A percentile compares a stretch with the other conserved stretches of the same genome.
phyloP scores from a whole-genome alignment of 768 basidiomycete species.

The Cyathus striatus region DNA sequence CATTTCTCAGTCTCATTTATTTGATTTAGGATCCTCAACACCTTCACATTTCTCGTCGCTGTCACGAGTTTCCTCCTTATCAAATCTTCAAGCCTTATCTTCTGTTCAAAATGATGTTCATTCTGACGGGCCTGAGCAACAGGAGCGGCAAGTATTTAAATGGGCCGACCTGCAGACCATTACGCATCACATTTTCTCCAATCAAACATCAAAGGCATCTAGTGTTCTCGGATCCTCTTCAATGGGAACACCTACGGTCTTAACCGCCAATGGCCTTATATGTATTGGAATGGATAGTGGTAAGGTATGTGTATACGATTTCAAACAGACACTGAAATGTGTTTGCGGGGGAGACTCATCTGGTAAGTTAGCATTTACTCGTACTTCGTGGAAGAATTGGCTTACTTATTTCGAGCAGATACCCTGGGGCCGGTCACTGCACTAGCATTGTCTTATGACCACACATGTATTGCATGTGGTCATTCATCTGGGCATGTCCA shows the following conservation, averaged over 20 bases:
- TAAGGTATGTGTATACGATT: constrained; percentile 80
- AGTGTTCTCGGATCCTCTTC: constrained; percentile 54
- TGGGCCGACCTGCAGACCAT: constrained; percentile 70
- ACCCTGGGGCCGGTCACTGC: constrained; percentile 81
- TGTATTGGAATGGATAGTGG: constrained; percentile 86
- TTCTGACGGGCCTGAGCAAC: constrained; percentile 9
- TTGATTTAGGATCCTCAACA: constrained; percentile 44
- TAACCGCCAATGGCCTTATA: constrained; percentile 83
- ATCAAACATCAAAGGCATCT: constrained; percentile 52
- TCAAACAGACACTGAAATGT: constrained; percentile 78
- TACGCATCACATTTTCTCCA: constrained; percentile 50
- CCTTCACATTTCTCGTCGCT: constrained; percentile 67
- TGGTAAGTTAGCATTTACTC: constrained; percentile 35
- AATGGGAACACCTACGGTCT: constrained; percentile 67
- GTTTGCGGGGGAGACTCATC: constrained; percentile 69
- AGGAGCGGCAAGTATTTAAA: constrained; percentile 58
- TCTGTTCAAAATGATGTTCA: constrained; percentile 14
- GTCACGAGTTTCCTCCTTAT: constrained; percentile 63
- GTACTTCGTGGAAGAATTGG: constrained; percentile 3
- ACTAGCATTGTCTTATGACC: constrained; percentile 86
- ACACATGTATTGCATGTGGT: constrained; percentile 88
- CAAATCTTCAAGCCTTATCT: constrained; percentile 35
- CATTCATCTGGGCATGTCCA: constrained; percentile 82
- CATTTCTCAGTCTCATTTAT: constrained; percentile 37
- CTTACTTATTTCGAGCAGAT: constrained; percentile 31